Evolutionary conservation across 108 stramenopile species (phyloP).

Genomic region (Mayamaea pseudoterrestris): DNA sequence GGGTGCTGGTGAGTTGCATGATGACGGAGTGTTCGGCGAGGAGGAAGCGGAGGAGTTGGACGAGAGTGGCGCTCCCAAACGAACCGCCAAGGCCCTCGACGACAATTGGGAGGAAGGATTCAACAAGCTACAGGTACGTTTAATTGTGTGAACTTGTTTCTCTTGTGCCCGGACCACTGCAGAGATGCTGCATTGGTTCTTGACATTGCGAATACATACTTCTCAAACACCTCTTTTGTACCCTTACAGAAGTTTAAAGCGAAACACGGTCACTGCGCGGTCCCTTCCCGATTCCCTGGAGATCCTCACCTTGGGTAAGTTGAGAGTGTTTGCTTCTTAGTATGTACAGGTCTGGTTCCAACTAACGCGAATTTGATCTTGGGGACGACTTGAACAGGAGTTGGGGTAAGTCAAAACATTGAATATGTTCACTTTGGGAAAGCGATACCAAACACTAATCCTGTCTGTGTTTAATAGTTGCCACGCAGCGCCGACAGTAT

Average conservation of each 20-base stretch:
- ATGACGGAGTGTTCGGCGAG: too few species aligned
- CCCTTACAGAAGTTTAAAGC: too few species aligned
- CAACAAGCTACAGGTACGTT: too few species aligned
- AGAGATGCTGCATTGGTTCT: background rate
- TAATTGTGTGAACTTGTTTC: too few species aligned
- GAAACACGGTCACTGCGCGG: conserved; percentile 20
- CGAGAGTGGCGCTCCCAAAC: too few species aligned
- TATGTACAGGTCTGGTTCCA: background rate
- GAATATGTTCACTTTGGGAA: background rate
- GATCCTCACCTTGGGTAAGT: conserved; percentile 19
- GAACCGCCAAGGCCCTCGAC: too few species aligned
- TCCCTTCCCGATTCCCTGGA: conserved; percentile 21
- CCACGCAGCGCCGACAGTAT: conserved; percentile 11
- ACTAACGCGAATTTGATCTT: background rate
- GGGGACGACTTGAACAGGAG: background rate
- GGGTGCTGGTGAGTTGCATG: too few species aligned
- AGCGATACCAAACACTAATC: background rate
- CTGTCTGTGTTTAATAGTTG: background rate
- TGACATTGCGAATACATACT: too few species aligned
- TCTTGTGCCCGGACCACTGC: background rate
- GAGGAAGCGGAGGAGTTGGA: too few species aligned
- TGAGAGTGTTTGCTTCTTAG: too few species aligned
- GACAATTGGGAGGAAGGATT: too few species aligned
- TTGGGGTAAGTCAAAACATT: background rate
- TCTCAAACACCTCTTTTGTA: too few species aligned